Conservation (phyloP, 75 land plant genomes). For the Cunninghamia lanceolata region DNA sequence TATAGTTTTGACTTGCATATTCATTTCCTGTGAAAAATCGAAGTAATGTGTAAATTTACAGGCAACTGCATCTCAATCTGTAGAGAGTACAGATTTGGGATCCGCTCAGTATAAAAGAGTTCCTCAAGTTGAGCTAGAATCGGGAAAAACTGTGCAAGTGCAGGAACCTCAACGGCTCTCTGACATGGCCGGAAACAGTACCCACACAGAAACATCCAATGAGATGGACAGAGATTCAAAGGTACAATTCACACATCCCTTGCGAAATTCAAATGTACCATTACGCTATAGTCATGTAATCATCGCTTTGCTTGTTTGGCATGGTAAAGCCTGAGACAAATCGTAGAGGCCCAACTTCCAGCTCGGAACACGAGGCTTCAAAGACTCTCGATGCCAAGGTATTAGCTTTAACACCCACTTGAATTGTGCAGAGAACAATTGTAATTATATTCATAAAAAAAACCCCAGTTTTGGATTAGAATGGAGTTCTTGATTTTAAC, state of each 20-base stretch:
- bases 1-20: no score
- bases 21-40: no score
- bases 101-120: constrained; percentile 14
- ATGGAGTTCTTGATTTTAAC: no score
- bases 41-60: neutral
- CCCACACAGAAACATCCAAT: constrained; percentile 9
- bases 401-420: neutral
- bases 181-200: constrained; percentile 10
- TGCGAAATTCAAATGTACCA: neutral
- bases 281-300: neutral
- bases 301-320: neutral
- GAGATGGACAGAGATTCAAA: constrained; percentile 6
- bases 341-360: constrained; percentile 5
- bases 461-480: no score
- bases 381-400: constrained; percentile 8
- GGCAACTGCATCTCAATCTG: constrained; percentile 12
- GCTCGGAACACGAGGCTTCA: constrained; percentile 12
- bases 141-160: neutral
- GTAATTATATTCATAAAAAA: no score
- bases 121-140: constrained; percentile 2
- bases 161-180: neutral
- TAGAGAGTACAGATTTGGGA: constrained; percentile 23
- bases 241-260: constrained; percentile 1
- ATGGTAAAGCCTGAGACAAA: constrained; percentile 8
- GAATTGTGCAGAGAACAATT: neutral